A percentile compares a stretch with the other conserved stretches of the same genome.
Evolutionary conservation across 106 monocot genomes (phyloP).

Genomic region (Acorus calamus): DNA sequence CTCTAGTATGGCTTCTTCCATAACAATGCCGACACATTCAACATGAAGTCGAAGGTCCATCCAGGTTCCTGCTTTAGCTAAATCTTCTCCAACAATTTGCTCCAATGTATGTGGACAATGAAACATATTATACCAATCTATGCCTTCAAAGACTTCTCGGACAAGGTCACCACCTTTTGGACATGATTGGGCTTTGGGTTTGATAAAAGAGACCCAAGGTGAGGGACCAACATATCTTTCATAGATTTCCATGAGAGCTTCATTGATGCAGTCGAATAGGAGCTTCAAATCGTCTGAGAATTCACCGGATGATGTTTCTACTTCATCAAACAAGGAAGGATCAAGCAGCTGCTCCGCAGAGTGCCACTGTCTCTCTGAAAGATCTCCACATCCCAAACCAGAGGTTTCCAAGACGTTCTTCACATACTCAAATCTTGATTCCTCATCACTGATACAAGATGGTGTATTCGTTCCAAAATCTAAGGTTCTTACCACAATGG

Average conservation of each 20-base stretch:
- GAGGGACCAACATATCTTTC: constrained; percentile 21
- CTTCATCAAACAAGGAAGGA: constrained; percentile 60
- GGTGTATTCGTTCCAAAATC: constrained; percentile 12
- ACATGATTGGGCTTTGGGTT: constrained; percentile 7
- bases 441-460: constrained; percentile 15
- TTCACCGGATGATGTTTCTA: constrained; percentile 36
- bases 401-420: constrained; percentile 47
- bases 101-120: constrained; percentile 42
- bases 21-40: constrained; percentile 23
- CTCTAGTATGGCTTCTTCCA: constrained; percentile 40
- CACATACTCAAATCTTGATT: constrained; percentile 33
- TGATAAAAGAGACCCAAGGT: constrained; percentile 37
- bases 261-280: constrained; percentile 69
- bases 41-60: constrained; percentile 36
- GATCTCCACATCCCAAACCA: constrained; percentile 17
- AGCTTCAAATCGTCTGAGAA: constrained; percentile 48
- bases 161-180: constrained; percentile 35
- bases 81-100: constrained; percentile 36
- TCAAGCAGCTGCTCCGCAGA: constrained; percentile 27
- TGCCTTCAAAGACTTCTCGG: constrained; percentile 28
- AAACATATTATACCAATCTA: constrained; percentile 27
- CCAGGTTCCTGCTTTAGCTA: constrained; percentile 36
- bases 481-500: constrained; percentile 13
- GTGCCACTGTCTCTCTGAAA: constrained; percentile 26
- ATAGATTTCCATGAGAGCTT: constrained; percentile 48